Evolutionary conservation across 192 early-diverging fungal genomes (phyloP), one percentile per base, ranked within the genome.

Genomic region (Coemansia sp.): DNA sequence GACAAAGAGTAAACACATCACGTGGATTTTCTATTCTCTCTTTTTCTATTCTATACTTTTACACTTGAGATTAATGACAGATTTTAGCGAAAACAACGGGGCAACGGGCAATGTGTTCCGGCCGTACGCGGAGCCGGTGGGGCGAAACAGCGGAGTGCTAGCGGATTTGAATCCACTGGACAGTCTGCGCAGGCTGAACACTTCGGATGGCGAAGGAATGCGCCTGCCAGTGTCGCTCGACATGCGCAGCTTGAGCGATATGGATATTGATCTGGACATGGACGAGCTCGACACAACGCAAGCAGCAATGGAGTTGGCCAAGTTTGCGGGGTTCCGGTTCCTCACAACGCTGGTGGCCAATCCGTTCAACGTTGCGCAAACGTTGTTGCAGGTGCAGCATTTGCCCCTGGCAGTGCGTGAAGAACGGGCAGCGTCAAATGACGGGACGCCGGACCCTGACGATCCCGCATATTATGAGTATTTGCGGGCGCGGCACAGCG

Each of bases 331-430:
- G 7, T 55, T 86, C 31, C 87, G 89, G 65, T 88, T 82, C 51
- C 50, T 89, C n/a, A 82, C 85, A 10, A 74, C 87, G 0, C 82
- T 87, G 26, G 56, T 86, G 4, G 76, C 84, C 5, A 80, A 81
- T 10, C 91, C 91, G 0, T 89, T 91, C 61, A 87, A 85, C 48
- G 79, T 85, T 2, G 79, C 82, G 16, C 87, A 87, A 58, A 91
- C 89, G 19, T 64, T 93, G n/a, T 61, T 90, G 39, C 90, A 93
- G 72, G 88, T 91, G 22, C 90, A 91, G 73, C 87, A 89, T 62
- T 48, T 87, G 22, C 91, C 91, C 19, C 72, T 16, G 19, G 72
- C 73, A 1, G 74, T 60, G 10, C 57, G 38, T 19, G 65, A 39
- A 29, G 57, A 45, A 31, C 41, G 41, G 14, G 0, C 41, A 4